Conservation (phyloP, 202 grass and related monocot genomes). For the Zizania palustris region DNA sequence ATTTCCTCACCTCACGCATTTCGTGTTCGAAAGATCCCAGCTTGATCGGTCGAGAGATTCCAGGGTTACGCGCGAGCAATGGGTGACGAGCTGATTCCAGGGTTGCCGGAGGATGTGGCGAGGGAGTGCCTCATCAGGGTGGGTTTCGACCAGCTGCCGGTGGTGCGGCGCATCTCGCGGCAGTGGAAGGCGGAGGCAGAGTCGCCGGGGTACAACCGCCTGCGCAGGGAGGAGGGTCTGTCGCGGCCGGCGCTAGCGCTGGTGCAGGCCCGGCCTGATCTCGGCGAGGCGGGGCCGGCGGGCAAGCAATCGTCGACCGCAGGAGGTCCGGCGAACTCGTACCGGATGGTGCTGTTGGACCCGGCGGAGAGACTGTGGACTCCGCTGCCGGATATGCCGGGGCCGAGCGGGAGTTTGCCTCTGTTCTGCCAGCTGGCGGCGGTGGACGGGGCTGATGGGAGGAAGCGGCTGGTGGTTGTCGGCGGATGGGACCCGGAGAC, state of each 20-base stretch:
- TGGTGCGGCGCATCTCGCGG: constrained; percentile 67
- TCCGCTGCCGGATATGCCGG: constrained; percentile 50
- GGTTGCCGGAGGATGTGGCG: constrained; percentile 83
- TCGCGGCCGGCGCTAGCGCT: constrained; percentile 46
- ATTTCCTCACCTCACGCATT: constrained; percentile 4
- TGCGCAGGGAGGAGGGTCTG: constrained; percentile 48
- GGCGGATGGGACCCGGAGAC: constrained; percentile 85
- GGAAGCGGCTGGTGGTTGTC: constrained; percentile 62
- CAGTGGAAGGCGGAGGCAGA: constrained; percentile 77
- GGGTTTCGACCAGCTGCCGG: constrained; percentile 67
- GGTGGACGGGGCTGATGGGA: constrained; percentile 33
- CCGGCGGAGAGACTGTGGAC: constrained; percentile 52
- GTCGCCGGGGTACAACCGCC: constrained; percentile 56
- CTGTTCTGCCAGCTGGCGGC: constrained; percentile 80
- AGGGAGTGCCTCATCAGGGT: constrained; percentile 90
- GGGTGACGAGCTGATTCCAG: constrained; percentile 66
- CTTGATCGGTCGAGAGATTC: constrained; percentile 9
- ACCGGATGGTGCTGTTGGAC: constrained; percentile 68
- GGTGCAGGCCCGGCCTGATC: constrained; percentile 39
- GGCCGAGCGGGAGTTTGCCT: constrained; percentile 50
- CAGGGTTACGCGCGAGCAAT: constrained; percentile 13
- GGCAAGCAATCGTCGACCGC: constrained; percentile 35
- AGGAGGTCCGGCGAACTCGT: constrained; percentile 28
- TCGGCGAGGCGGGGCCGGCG: neutral
- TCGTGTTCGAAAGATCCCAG: neutral